Evolutionary conservation across 106 monocot genomes (phyloP), one percentile per base, ranked within the genome.

Genomic region (Acorus gramineus): DNA sequence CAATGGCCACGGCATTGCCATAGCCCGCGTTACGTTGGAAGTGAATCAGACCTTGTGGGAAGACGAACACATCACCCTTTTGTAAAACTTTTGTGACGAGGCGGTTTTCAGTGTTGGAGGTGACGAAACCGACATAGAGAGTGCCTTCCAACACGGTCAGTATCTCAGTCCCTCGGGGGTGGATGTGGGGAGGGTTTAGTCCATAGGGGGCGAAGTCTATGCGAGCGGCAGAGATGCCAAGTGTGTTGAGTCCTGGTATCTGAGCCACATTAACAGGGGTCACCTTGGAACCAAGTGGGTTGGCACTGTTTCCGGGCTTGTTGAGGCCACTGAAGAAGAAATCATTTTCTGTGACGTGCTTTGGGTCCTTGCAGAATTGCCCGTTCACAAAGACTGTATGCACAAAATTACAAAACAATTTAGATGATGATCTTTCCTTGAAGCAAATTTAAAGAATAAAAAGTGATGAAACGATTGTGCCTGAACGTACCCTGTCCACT

Each of bases 321-420:
- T 64, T 70, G 6, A 68, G 72, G 47, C 61, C 78, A 14, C 67
- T 42, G 73, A 68, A 68, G 72, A 73, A 68, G 58, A 78, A 78
- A 70, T 78, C 78, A 4, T 78, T 68, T 1, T 67, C 12, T 7
- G 42, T 46, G 44, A 59, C 73, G 0, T 42, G 44, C 11, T 63
- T 52, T 3, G 78, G 68, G 28, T 73, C 57, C 53, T 78, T 78
- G 72, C 78, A 78, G 3, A 70, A 64, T 4, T 62, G 46, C 11
- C 78, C 78, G 50, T 78, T 78, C 12, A 78, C 78, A 42, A 72
- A 57, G 55, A 78, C 78, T 78, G 62, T 45, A 64, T 47, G 11
- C 7, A 63, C 2, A 58, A 12, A 42, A 55, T 28, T 28, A 28
- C 28, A 28, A 28, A 28, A 28, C 28, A 28, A 28, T 28, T 28